Conservation (phyloP, 2,329 filamentous ascomycete genomes). For the Exophiala viscosa region DNA sequence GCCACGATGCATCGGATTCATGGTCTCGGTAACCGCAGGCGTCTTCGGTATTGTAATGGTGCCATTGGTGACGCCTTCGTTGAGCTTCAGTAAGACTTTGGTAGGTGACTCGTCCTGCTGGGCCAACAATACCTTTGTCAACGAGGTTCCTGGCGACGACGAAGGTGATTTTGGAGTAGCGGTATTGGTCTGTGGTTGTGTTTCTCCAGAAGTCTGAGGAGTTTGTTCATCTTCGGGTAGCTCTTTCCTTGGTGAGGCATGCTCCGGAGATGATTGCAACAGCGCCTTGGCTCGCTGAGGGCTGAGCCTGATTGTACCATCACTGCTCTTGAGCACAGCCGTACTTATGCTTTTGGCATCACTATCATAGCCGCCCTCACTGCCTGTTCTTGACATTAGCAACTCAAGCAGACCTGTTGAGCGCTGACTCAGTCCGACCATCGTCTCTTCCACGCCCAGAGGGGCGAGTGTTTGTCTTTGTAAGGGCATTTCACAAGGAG, state of each 20-base stretch:
- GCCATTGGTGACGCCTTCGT: slow-evolving; percentile 5
- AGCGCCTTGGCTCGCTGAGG: slow-evolving; percentile 4
- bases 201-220: background rate
- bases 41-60: slow-evolving; percentile 12
- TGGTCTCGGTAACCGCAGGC: background rate
- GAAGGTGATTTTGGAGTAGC: background rate
- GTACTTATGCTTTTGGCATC: slow-evolving; percentile 28
- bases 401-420: slow-evolving; percentile 25
- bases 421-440: slow-evolving; percentile 15
- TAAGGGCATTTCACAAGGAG: background rate
- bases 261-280: background rate
- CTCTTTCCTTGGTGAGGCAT: background rate
- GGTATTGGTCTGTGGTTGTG: background rate
- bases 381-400: slow-evolving; percentile 23
- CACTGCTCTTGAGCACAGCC: slow-evolving; percentile 15
- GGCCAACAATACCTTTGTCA: slow-evolving; percentile 9
- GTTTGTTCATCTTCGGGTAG: too few species aligned
- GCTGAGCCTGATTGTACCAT: slow-evolving; percentile 17
- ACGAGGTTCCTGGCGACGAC: slow-evolving; percentile 4
- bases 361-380: slow-evolving; percentile 28
- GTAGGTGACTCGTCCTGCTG: slow-evolving; percentile 15
- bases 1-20: background rate
- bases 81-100: slow-evolving; percentile 8
- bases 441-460: slow-evolving; percentile 2
- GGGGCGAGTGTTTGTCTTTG: background rate